A percentile compares a stretch with the other conserved stretches of the same genome.
These are phyloP conservation scores for Canavalia gladiata DNA, from an alignment of 306 rosid species.

Conservation along the genomic window DNA sequence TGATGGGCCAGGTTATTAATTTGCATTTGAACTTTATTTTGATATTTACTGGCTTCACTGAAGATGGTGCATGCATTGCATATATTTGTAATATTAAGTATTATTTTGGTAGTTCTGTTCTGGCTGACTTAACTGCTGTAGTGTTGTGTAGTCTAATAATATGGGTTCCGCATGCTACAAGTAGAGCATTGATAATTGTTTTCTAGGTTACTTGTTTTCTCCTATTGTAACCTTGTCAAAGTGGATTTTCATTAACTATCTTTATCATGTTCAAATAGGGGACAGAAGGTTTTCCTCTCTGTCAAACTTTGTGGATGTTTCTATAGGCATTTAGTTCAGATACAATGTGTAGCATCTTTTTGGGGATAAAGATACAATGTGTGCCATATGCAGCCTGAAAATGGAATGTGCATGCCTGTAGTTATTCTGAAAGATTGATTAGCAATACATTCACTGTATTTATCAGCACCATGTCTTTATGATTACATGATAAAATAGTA, in stretches of 20 bases:
- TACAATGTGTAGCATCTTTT: slow-evolving; percentile 27
- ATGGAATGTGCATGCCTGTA: slow-evolving; percentile 30
- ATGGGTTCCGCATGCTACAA: slow-evolving; percentile 27
- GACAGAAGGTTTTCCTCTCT: not conserved
- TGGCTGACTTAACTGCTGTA: slow-evolving; percentile 27
- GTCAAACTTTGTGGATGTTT: slow-evolving; percentile 23
- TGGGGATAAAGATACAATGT: not conserved
- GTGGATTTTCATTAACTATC: not conserved
- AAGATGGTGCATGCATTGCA: slow-evolving; percentile 25
- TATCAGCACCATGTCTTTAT: slow-evolving; percentile 5
- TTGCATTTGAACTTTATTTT: slow-evolving; percentile 4
- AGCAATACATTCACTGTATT: not conserved
- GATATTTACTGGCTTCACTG: slow-evolving; percentile 22
- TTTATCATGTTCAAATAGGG: slow-evolving; percentile 27
- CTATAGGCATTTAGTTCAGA: not conserved
- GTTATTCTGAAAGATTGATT: slow-evolving; percentile 18
- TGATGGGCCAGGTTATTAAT: slow-evolving; percentile 70
- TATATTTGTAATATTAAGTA: slow-evolving; percentile 9
- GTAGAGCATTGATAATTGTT: slow-evolving; percentile 27
- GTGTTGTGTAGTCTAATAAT: slow-evolving; percentile 29
- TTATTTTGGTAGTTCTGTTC: slow-evolving; percentile 24
- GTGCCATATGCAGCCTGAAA: slow-evolving; percentile 24
- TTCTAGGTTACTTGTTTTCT: slow-evolving; percentile 11
- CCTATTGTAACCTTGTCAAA: slow-evolving; percentile 28
- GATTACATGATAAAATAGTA: slow-evolving; percentile 17